Percentiles rank a stretch among this genome's conserved stretches.
phyloP scores from a whole-genome alignment of 495 filamentous ascomycete genomes.

The Pyronema domesticum region DNA sequence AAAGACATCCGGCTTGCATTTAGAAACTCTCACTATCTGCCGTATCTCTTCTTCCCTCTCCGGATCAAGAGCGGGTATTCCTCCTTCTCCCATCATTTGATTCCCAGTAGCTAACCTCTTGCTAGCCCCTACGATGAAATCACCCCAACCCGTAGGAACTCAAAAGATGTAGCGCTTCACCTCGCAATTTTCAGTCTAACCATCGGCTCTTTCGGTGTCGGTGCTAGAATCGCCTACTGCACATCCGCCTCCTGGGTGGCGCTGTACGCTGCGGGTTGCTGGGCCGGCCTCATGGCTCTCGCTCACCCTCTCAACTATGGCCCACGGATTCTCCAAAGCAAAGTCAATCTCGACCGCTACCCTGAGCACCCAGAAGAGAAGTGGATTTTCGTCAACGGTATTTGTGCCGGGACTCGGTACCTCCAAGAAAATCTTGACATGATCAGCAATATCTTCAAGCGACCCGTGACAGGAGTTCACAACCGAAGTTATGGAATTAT shows the following conservation, averaged over 20 bases:
- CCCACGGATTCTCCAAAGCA: constrained; percentile 14
- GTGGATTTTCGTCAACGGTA: constrained; percentile 53
- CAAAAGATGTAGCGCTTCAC: not conserved
- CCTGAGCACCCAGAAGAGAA: constrained; percentile 33
- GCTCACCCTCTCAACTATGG: constrained; percentile 10
- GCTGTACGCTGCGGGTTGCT: constrained; percentile 9
- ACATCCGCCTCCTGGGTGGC: constrained; percentile 14
- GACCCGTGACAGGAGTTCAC: constrained; percentile 62
- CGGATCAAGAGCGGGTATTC: not conserved
- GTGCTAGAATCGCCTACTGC: not conserved
- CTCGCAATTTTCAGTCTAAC: not conserved
- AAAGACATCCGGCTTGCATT: constrained; percentile 20
- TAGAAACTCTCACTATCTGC: constrained; percentile 10
- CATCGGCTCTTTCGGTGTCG: not conserved
- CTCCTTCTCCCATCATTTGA: not conserved
- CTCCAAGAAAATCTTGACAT: constrained; percentile 44
- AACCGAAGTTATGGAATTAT: constrained; percentile 60
- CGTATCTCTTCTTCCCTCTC: constrained; percentile 16
- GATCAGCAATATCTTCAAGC: constrained; percentile 53
- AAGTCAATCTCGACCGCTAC: not conserved
- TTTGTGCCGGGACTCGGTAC: constrained; percentile 31
- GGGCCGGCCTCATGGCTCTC: constrained; percentile 7
- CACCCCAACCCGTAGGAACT: not conserved
- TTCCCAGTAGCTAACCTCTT: not conserved
- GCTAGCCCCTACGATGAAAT: not conserved